Base-by-base conservation (phyloP, 148 eudicot genomes). In the Spergularia bocconei region DNA sequence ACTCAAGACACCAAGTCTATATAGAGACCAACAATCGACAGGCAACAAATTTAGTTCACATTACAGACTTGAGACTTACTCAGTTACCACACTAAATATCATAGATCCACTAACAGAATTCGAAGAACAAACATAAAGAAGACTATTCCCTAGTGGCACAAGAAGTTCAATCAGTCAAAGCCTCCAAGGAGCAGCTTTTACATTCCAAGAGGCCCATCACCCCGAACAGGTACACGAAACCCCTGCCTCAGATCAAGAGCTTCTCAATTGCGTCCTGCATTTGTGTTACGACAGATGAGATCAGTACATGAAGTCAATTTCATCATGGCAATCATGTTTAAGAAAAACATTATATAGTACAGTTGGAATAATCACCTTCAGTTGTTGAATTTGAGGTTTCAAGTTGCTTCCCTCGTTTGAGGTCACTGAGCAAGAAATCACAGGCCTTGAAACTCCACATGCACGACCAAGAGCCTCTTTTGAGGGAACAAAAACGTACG, bases 351-450 rank as follows among this genome's bases (percentile, higher is more conserved):
- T 8, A 44, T 44, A 44, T 44, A 44, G 2, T 44, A 44, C 8
- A 44, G 48, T 44, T 2, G 16, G 55, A 47, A 41, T 13, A 58
- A 12, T 19, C 20, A 95, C 99, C 99, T 90, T 92, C 70, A 95
- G 87, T 77, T 91, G 93, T 74, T 85, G 90, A 57, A 95, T 95
- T 80, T 92, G 97, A 36, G 97, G 53, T 84, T 86, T 92, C 92
- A 95, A 81, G 63, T 90, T 96, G 82, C 99, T 92, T 68, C 91
- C 97, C 67, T 92, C 99, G 50, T 95, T 95, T 80, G 91, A 88
- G 13, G 99, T 95, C 78, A 95, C 97, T 19, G 97, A 95, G 76
- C 92, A 88, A 73, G 99, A 90, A 73, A 92, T 95, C n/a, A 95
- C 99, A 0, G 97, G 86, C 74, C 97, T 84, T 1, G 97, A 90